Conservation (phyloP, 2,329 filamentous ascomycete genomes). For the Niveomyces coronatus region DNA sequence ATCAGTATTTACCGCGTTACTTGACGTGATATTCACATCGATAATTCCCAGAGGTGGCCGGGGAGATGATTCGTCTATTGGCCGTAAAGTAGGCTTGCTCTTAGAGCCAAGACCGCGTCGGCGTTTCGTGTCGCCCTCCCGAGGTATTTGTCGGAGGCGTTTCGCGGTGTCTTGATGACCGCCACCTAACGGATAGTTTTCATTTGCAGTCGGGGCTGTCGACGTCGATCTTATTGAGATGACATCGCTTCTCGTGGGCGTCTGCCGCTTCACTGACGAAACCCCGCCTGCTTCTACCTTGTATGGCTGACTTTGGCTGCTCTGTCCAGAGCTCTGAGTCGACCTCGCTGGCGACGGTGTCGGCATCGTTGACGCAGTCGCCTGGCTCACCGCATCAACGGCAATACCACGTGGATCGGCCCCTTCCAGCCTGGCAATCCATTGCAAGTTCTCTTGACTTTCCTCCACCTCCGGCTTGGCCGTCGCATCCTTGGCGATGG, state of each 20-base stretch:
- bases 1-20: background rate
- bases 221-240: constrained; percentile 1
- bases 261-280: background rate
- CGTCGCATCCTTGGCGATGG: constrained; percentile 49
- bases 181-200: background rate
- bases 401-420: constrained; percentile 36
- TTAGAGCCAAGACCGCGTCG: background rate
- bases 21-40: constrained; percentile 1
- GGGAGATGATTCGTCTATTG: background rate
- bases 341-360: constrained; percentile 23
- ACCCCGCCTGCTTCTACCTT: background rate
- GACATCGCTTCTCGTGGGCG: no score
- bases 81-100: background rate
- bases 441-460: constrained; percentile 49
- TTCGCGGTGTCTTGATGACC: background rate
- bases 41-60: background rate
- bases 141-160: background rate
- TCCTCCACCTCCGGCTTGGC: constrained; percentile 40
- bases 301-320: background rate
- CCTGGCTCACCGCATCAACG: constrained; percentile 35
- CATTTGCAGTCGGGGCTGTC: background rate
- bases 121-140: background rate
- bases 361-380: constrained; percentile 28
- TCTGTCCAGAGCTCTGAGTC: constrained; percentile 14
- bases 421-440: constrained; percentile 50